These are phyloP conservation scores for Phanerochaete sordida DNA, from an alignment of 768 basidiomycete genomes.

Conservation along the genomic window DNA sequence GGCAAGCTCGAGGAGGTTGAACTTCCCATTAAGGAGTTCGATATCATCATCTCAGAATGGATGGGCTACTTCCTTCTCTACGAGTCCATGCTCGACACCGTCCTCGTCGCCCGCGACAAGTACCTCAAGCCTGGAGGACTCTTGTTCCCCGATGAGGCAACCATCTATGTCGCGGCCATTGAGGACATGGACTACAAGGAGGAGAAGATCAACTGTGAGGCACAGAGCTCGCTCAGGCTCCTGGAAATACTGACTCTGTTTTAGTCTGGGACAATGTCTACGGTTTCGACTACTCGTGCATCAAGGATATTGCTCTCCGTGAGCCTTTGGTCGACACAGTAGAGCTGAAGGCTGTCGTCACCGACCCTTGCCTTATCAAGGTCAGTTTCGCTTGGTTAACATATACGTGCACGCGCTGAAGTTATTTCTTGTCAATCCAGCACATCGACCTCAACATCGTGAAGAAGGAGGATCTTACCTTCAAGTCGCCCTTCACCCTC, in stretches of 20 bases:
- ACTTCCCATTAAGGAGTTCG: slow-evolving; percentile 87
- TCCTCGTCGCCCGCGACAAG: slow-evolving; percentile 93
- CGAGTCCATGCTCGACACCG: slow-evolving; percentile 99
- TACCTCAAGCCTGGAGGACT: slow-evolving; percentile 89
- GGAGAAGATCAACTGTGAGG: slow-evolving; percentile 98
- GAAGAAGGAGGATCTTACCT: slow-evolving; percentile 93
- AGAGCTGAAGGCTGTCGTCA: slow-evolving; percentile 92
- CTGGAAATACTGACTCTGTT: not conserved
- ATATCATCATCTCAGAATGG: slow-evolving; percentile 99
- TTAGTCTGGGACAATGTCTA: slow-evolving; percentile 99
- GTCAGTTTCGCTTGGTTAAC: slow-evolving; percentile 35
- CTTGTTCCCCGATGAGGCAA: slow-evolving; percentile 95
- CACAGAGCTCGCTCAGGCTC: not conserved
- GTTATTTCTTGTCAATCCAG: slow-evolving; percentile 32
- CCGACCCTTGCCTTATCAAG: slow-evolving; percentile 88
- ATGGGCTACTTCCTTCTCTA: slow-evolving; percentile 99
- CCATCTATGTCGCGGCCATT: slow-evolving; percentile 91
- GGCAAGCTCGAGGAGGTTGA: slow-evolving; percentile 95
- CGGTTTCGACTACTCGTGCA: slow-evolving; percentile 98
- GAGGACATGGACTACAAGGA: slow-evolving; percentile 99
- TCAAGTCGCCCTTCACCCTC: slow-evolving; percentile 76
- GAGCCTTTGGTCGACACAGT: slow-evolving; percentile 99
- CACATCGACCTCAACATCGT: slow-evolving; percentile 88
- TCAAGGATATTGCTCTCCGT: slow-evolving; percentile 95
- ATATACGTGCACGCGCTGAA: not conserved